phyloP scores from a whole-genome alignment of 225 moss, liverwort and hornwort species.

The Climacium dendroides region DNA sequence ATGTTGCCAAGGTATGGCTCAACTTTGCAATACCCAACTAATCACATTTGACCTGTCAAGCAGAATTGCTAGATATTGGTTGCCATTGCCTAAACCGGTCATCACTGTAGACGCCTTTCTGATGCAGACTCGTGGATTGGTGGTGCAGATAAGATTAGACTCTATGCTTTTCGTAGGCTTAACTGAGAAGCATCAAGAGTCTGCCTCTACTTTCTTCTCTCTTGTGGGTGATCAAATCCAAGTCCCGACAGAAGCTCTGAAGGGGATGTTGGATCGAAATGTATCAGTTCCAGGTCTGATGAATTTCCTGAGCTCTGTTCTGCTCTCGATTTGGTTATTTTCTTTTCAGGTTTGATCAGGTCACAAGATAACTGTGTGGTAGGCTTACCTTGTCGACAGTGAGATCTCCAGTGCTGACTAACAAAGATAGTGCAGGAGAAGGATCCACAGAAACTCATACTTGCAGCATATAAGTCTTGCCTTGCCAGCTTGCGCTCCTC shows the following conservation, averaged over 20 bases:
- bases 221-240: conserved; percentile 36
- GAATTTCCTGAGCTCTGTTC: background rate
- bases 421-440: conserved; percentile 48
- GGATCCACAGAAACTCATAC: conserved; percentile 21
- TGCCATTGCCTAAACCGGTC: background rate
- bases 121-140: background rate
- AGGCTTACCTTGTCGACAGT: background rate
- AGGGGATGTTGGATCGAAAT: conserved; percentile 11
- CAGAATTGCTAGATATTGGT: background rate
- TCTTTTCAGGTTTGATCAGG: background rate
- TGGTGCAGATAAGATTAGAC: conserved; percentile 47
- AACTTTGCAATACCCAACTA: background rate
- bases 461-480: conserved; percentile 36
- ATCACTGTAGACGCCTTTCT: background rate
- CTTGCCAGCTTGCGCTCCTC: conserved; percentile 28
- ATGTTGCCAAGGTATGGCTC: conserved; percentile 43
- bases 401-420: conserved; percentile 21
- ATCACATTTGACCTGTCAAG: background rate
- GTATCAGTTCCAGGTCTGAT: conserved; percentile 23
- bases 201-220: conserved; percentile 28
- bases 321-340: background rate
- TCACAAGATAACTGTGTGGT: background rate
- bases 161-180: conserved; percentile 54
- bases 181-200: conserved; percentile 56
- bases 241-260: conserved; percentile 16